Conservation (phyloP, 129 eudicot species). For the Smallanthus sonchifolius region DNA sequence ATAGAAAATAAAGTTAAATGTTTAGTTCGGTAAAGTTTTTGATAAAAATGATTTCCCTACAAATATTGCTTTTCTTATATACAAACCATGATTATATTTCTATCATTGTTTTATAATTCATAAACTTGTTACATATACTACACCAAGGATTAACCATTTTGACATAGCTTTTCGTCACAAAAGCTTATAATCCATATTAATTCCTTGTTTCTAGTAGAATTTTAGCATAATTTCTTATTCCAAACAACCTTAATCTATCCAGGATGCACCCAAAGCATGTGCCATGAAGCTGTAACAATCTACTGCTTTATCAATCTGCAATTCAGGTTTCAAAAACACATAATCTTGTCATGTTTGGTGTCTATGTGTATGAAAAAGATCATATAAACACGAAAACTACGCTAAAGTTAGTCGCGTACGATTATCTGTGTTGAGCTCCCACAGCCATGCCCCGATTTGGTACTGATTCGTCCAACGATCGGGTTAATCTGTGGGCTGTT, state of each 20-base stretch:
- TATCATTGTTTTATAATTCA: background rate
- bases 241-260: slow-evolving; percentile 41
- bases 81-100: background rate
- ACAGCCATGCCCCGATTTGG: slow-evolving; percentile 77
- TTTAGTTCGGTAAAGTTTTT: background rate
- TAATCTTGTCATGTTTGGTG: background rate
- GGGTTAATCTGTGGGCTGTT: slow-evolving; percentile 70
- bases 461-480: slow-evolving; percentile 63
- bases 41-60: too few relatives aligned
- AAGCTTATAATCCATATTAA: background rate
- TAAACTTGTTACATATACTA: background rate
- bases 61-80: background rate
- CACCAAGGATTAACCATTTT: background rate
- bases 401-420: slow-evolving; percentile 23
- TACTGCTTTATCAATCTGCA: slow-evolving; percentile 69
- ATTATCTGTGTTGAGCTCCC: slow-evolving; percentile 68
- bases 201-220: background rate
- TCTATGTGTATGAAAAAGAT: background rate
- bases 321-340: background rate
- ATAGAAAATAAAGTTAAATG: too few relatives aligned
- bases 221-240: background rate
- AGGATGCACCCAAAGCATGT: slow-evolving; percentile 54
- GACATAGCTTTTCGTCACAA: background rate
- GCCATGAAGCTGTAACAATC: slow-evolving; percentile 85
- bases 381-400: background rate